phyloP scores from a whole-genome alignment of 2,329 filamentous ascomycete genomes.

The Diaporthe velutina region DNA sequence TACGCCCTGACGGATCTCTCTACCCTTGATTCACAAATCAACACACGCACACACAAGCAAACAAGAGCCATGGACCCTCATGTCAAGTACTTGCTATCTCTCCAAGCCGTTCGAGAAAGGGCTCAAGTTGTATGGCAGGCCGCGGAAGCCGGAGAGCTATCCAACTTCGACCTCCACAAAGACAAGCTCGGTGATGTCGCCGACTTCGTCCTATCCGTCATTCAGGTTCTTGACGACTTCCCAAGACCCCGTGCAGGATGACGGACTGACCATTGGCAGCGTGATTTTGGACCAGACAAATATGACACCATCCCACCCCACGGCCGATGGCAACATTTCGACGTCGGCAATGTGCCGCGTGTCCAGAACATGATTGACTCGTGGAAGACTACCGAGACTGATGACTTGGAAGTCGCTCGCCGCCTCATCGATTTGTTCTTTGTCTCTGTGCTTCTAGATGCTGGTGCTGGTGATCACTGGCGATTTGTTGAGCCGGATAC shows the following conservation, averaged over 20 bases:
- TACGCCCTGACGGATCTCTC: background rate
- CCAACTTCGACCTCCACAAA: slow-evolving; percentile 57
- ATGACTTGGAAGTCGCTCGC: slow-evolving; percentile 62
- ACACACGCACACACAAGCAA: background rate
- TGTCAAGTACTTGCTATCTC: slow-evolving; percentile 51
- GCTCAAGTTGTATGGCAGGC: slow-evolving; percentile 49
- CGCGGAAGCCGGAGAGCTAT: slow-evolving; percentile 54
- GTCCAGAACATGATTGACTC: slow-evolving; percentile 57
- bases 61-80: slow-evolving; percentile 30
- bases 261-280: slow-evolving; percentile 48
- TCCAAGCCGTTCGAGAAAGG: slow-evolving; percentile 53
- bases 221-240: slow-evolving; percentile 51
- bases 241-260: background rate
- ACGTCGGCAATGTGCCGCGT: slow-evolving; percentile 66
- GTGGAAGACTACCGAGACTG: slow-evolving; percentile 57
- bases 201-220: slow-evolving; percentile 58
- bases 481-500: slow-evolving; percentile 56
- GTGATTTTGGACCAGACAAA: slow-evolving; percentile 63
- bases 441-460: slow-evolving; percentile 70
- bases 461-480: slow-evolving; percentile 65
- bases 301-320: slow-evolving; percentile 65
- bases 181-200: slow-evolving; percentile 47
- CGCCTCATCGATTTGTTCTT: slow-evolving; percentile 73
- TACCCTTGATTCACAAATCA: background rate
- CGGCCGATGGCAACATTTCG: slow-evolving; percentile 74